Evolutionary conservation across 2,329 filamentous ascomycete species (phyloP).

Genomic region (Ascochyta koolunga): DNA sequence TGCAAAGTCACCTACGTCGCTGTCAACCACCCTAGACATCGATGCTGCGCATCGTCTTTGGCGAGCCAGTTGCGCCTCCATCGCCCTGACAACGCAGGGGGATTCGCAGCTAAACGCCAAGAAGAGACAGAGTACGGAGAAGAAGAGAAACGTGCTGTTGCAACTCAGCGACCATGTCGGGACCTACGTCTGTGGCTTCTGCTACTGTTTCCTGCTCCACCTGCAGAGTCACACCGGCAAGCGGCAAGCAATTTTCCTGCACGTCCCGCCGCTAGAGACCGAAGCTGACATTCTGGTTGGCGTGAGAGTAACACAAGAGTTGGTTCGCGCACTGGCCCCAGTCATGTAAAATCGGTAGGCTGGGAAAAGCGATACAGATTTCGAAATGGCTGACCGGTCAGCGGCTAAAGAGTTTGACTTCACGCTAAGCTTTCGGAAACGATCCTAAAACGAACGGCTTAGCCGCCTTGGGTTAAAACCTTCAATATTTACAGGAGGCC

Average conservation of each 20-base stretch:
- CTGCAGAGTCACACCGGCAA: slow-evolving; percentile 26
- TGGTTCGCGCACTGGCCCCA: slow-evolving; percentile 6
- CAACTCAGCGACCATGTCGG: slow-evolving; percentile 50
- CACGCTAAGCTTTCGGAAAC: slow-evolving; percentile 10
- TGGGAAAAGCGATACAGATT: slow-evolving; percentile 6
- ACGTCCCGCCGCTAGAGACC: slow-evolving; percentile 49
- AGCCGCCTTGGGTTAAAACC: slow-evolving; percentile 1
- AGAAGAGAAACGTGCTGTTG: slow-evolving; percentile 32
- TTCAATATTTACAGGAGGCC: slow-evolving; percentile 18
- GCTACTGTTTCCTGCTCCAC: slow-evolving; percentile 49
- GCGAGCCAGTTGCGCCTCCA: slow-evolving; percentile 17
- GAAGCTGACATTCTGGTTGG: slow-evolving; percentile 42
- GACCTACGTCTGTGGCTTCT: slow-evolving; percentile 53
- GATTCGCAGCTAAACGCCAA: slow-evolving; percentile 2
- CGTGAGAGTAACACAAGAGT: slow-evolving; percentile 33
- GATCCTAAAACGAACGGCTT: neutral
- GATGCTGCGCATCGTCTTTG: slow-evolving; percentile 23
- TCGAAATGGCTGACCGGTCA: slow-evolving; percentile 14
- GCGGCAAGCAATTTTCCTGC: slow-evolving; percentile 49
- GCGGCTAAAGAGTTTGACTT: slow-evolving; percentile 9
- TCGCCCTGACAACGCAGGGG: slow-evolving; percentile 4
- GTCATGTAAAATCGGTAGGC: slow-evolving; percentile 9
- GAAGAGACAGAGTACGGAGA: slow-evolving; percentile 11
- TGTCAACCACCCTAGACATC: slow-evolving; percentile 34
- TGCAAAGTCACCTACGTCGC: slow-evolving; percentile 27